Evolutionary conservation across 176 grass and related monocot genomes (phyloP).

Genomic region (Oryza longistaminata): DNA sequence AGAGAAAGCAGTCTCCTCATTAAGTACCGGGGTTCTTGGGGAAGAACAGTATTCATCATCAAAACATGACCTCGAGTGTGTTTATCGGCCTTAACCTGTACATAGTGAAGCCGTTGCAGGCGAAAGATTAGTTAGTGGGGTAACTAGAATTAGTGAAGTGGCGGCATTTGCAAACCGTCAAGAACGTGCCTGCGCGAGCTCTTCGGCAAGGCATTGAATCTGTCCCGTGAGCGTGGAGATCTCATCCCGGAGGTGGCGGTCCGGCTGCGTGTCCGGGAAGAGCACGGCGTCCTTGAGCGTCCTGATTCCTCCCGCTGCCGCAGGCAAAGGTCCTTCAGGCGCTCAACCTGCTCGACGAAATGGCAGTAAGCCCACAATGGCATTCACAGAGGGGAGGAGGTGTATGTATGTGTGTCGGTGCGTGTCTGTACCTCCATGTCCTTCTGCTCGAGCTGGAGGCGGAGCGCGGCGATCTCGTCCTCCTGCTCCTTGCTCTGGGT

Average conservation of each 20-base stretch:
- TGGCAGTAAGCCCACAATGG: background rate
- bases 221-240: conserved; percentile 80
- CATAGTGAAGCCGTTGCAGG: background rate
- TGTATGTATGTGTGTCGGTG: background rate
- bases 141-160: background rate
- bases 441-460: conserved; percentile 62
- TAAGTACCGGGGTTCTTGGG: conserved; percentile 61
- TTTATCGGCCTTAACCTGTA: conserved; percentile 85
- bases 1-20: conserved; percentile 56
- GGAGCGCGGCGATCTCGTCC: conserved; percentile 72
- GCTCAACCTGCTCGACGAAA: conserved; percentile 55
- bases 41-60: conserved; percentile 60
- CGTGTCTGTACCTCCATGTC: conserved; percentile 50
- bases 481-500: conserved; percentile 80
- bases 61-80: conserved; percentile 48
- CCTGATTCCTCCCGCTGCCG: conserved; percentile 92
- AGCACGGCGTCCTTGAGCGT: conserved; percentile 77
- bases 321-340: conserved; percentile 84
- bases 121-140: conserved; percentile 14
- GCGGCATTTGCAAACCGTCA: background rate
- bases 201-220: conserved; percentile 81
- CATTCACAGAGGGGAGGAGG: background rate
- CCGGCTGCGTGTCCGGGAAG: conserved; percentile 75
- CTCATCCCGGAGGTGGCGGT: conserved; percentile 75
- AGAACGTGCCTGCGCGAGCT: conserved; percentile 80